Conservation (phyloP, 768 basidiomycete genomes). For the Coprinellus micaceus region DNA sequence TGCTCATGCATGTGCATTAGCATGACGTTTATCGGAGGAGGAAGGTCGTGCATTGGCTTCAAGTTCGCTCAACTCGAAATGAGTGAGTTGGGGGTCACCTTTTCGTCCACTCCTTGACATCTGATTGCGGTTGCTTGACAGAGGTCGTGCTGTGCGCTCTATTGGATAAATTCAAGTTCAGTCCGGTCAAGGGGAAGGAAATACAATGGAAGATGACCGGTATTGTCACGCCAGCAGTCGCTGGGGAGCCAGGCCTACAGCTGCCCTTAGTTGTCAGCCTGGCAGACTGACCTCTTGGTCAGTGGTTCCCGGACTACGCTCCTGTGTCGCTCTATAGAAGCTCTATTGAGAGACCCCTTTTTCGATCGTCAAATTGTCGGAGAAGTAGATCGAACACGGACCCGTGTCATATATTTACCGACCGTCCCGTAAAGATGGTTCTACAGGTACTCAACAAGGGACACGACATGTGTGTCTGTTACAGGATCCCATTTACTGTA, state of each 20-base stretch:
- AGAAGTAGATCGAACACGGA: too few relatives aligned
- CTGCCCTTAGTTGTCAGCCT: slow-evolving; percentile 18
- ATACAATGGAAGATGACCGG: slow-evolving; percentile 22
- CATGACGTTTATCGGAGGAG: slow-evolving; percentile 19
- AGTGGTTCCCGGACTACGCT: too few relatives aligned
- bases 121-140: too few relatives aligned
- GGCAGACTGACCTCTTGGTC: slow-evolving; percentile 1
- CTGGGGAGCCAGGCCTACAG: slow-evolving; percentile 5
- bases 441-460: too few relatives aligned
- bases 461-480: too few relatives aligned
- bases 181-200: neutral
- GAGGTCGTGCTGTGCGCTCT: neutral
- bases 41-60: slow-evolving; percentile 33
- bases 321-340: too few relatives aligned
- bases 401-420: too few relatives aligned
- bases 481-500: too few relatives aligned
- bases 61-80: slow-evolving; percentile 54
- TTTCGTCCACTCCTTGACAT: too few relatives aligned
- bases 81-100: slow-evolving; percentile 32
- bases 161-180: neutral
- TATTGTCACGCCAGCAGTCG: slow-evolving; percentile 19
- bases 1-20: slow-evolving; percentile 19
- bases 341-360: too few relatives aligned
- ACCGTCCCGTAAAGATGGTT: too few relatives aligned
- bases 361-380: too few relatives aligned